Evolutionary conservation across 805 yeast species (phyloP).

Genomic region (Groenewaldozyma salmanticensis): DNA sequence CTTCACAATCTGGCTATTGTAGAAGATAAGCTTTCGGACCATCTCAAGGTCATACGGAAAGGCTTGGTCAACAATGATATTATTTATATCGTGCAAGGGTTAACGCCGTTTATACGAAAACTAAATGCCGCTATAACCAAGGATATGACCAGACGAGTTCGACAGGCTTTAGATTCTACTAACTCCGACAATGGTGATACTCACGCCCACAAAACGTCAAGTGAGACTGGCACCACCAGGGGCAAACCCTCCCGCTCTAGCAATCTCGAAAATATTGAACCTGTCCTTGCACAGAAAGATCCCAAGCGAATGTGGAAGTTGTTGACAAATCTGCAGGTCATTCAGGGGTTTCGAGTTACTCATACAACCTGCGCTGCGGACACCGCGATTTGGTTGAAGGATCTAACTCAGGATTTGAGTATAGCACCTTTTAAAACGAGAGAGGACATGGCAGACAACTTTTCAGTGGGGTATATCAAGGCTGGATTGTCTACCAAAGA

Average conservation of each 20-base stretch:
- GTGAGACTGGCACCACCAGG: background rate
- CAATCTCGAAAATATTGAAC: background rate
- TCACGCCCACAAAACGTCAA: background rate
- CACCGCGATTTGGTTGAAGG: conserved; percentile 12
- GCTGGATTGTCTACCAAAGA: conserved; percentile 12
- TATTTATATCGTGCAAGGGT: conserved; percentile 14
- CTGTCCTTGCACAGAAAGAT: background rate
- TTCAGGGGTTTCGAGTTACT: conserved; percentile 5
- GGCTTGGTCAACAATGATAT: conserved; percentile 3
- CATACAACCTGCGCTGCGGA: conserved; percentile 9
- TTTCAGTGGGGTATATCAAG: conserved; percentile 7
- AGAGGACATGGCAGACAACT: background rate
- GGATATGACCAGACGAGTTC: conserved; percentile 8
- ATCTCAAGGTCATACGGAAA: conserved; percentile 1
- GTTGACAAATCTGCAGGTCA: conserved; percentile 8
- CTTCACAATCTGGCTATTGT: conserved; percentile 1
- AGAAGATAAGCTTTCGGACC: conserved; percentile 2
- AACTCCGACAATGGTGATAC: background rate
- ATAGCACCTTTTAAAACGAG: conserved; percentile 8
- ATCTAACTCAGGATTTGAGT: conserved; percentile 11
- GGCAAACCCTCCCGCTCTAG: background rate
- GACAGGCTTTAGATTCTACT: conserved; percentile 1
- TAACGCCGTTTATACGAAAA: conserved; percentile 5
- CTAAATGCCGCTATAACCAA: conserved; percentile 6
- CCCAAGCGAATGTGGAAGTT: background rate